Percentiles rank a stretch among this genome's conserved stretches.
These are phyloP conservation scores for Recurvomyces mirabilis DNA, from an alignment of 495 filamentous ascomycete species.

Conservation along the genomic window DNA sequence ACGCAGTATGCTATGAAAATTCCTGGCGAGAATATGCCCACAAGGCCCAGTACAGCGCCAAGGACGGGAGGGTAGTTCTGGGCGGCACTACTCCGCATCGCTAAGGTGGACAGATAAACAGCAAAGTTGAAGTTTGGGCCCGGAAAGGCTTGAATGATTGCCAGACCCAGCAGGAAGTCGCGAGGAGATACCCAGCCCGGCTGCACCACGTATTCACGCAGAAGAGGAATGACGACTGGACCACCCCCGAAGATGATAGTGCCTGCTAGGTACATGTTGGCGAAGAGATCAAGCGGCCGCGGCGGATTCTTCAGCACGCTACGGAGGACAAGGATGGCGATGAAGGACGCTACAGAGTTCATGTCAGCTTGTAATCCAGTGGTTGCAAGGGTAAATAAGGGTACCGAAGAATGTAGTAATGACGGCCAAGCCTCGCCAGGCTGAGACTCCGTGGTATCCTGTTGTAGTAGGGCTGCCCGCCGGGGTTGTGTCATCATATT, in stretches of 20 bases:
- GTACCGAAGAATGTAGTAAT: too few species aligned
- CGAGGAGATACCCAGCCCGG: conserved; percentile 68
- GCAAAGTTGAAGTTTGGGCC: conserved; percentile 87
- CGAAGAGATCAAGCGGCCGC: conserved; percentile 41
- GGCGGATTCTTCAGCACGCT: conserved; percentile 36
- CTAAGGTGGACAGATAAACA: conserved; percentile 60
- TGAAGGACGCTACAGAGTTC: conserved; percentile 44
- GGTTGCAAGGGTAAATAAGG: too few species aligned
- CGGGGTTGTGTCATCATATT: too few species aligned
- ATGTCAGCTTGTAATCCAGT: too few species aligned
- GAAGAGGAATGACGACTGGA: conserved; percentile 72
- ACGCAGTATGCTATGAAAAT: conserved; percentile 53
- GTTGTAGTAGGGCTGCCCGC: too few species aligned
- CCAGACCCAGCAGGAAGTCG: conserved; percentile 74
- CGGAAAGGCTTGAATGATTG: conserved; percentile 72
- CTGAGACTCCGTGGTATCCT: too few species aligned
- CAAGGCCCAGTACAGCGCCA: conserved; percentile 52
- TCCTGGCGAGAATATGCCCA: conserved; percentile 67
- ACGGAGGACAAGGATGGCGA: conserved; percentile 49
- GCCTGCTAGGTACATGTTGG: conserved; percentile 76
- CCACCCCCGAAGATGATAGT: conserved; percentile 84
- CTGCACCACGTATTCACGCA: conserved; percentile 68
- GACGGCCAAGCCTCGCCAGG: too few species aligned
- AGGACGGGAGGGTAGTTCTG: conserved; percentile 33
- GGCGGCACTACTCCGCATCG: conserved; percentile 32